These are phyloP conservation scores for Blastosporella zonata DNA, from an alignment of 1,284 basidiomycete genomes.

Conservation along the genomic window DNA sequence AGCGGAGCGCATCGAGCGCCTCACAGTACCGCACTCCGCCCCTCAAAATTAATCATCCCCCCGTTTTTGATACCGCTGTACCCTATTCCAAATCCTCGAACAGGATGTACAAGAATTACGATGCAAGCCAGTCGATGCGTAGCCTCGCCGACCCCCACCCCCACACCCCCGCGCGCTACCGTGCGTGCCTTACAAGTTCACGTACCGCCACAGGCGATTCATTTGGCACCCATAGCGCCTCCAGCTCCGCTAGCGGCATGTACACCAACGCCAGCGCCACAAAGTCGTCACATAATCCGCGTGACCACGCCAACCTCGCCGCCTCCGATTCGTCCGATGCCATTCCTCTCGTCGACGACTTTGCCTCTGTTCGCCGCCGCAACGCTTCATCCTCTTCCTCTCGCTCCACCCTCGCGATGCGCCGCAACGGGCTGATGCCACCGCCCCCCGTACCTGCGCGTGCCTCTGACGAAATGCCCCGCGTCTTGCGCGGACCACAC, in stretches of 20 bases:
- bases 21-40: constrained; percentile 1
- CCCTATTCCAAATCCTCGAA: background rate
- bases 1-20: constrained; percentile 5
- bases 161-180: constrained; percentile 9
- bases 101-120: constrained; percentile 14
- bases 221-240: background rate
- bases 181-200: constrained; percentile 7
- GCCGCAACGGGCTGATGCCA: constrained; percentile 2
- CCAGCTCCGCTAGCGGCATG: background rate
- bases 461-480: constrained; percentile 9
- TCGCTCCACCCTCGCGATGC: constrained; percentile 11
- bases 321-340: background rate
- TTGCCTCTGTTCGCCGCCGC: constrained; percentile 11
- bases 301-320: constrained; percentile 3
- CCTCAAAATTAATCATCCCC: constrained; percentile 8
- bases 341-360: background rate
- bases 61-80: background rate
- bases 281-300: constrained; percentile 6
- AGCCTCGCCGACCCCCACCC: constrained; percentile 9
- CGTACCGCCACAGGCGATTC: background rate
- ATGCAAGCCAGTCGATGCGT: constrained; percentile 21
- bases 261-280: constrained; percentile 17
- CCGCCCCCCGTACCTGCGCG: background rate
- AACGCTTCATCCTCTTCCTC: constrained; percentile 18
- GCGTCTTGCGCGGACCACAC: constrained; percentile 15